Percentiles rank a stretch among this genome's conserved stretches.
Conservation (phyloP, 371 early-diverging fungal species). For the Zopfochytrium polystomum region DNA sequence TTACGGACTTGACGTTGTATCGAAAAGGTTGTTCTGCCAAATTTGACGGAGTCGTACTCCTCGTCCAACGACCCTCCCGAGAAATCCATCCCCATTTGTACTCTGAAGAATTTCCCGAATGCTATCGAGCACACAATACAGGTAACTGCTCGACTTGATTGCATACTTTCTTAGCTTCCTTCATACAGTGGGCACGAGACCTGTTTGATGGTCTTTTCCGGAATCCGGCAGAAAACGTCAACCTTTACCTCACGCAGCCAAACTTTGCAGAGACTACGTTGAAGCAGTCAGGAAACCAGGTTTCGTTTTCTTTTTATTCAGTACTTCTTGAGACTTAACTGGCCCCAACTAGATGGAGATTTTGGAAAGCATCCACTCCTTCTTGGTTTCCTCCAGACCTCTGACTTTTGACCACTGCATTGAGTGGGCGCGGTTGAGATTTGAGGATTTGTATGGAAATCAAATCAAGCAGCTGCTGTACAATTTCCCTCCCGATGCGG, state of each 20-base stretch:
- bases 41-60: conserved; percentile 97
- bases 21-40: conserved; percentile 78
- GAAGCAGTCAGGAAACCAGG: conserved; percentile 73
- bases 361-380: conserved; percentile 66
- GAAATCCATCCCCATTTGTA: conserved; percentile 99
- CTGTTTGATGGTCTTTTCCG: conserved; percentile 94
- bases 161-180: background rate
- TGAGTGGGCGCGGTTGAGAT: conserved; percentile 86
- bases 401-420: conserved; percentile 87
- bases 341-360: conserved; percentile 61
- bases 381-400: conserved; percentile 75
- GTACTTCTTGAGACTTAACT: background rate
- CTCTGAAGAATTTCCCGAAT: conserved; percentile 99
- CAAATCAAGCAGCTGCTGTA: conserved; percentile 88
- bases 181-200: conserved; percentile 90
- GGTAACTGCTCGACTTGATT: conserved; percentile 31
- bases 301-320: conserved; percentile 1
- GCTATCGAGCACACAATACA: conserved; percentile 99
- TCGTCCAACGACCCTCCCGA: conserved; percentile 99
- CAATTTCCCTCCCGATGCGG: conserved; percentile 92
- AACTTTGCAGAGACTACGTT: conserved; percentile 74
- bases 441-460: conserved; percentile 92
- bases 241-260: conserved; percentile 80
- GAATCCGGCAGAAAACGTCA: conserved; percentile 89
- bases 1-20: conserved; percentile 4